phyloP scores from a whole-genome alignment of 1,139 yeast species.

The Citeromyces hawaiiensis region DNA sequence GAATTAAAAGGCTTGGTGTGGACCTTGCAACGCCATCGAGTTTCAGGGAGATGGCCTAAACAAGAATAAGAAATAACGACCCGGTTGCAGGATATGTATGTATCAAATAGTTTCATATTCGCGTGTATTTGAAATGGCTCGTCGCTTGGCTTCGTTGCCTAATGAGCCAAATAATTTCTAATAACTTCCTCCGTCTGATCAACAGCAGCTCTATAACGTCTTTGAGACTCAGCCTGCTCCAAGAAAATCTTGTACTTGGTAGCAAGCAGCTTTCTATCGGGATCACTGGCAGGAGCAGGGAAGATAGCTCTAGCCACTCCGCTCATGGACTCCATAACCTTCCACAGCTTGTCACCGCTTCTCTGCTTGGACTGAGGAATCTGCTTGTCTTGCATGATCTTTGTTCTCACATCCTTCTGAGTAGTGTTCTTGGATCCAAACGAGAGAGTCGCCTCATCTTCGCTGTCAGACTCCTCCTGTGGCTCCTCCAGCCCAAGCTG shows the following conservation, averaged over 20 bases:
- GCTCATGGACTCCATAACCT: conserved; percentile 71
- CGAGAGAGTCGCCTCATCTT: conserved; percentile 33
- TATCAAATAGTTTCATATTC: not conserved
- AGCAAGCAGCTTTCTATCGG: conserved; percentile 57
- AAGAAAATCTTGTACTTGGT: conserved; percentile 77
- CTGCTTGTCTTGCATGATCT: conserved; percentile 7
- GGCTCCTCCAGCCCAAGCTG: conserved; percentile 18
- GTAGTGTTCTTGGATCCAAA: conserved; percentile 44
- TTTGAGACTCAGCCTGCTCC: conserved; percentile 78
- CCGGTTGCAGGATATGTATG: no score
- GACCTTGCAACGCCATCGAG: no score
- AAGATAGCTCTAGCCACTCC: conserved; percentile 70
- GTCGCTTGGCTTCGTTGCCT: conserved; percentile 1
- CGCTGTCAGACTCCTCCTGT: conserved; percentile 24
- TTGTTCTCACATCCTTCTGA: conserved; percentile 21
- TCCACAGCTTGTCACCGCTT: conserved; percentile 62
- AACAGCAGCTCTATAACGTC: conserved; percentile 57
- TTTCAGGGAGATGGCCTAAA: no score
- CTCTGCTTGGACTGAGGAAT: conserved; percentile 14
- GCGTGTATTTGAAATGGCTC: not conserved
- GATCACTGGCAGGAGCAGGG: conserved; percentile 43
- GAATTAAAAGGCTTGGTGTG: no score
- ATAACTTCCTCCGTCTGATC: conserved; percentile 37
- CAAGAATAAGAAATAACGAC: no score
- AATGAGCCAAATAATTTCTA: conserved; percentile 11